Evolutionary conservation across 768 basidiomycete species (phyloP).

Genomic region (Mycena pura): DNA sequence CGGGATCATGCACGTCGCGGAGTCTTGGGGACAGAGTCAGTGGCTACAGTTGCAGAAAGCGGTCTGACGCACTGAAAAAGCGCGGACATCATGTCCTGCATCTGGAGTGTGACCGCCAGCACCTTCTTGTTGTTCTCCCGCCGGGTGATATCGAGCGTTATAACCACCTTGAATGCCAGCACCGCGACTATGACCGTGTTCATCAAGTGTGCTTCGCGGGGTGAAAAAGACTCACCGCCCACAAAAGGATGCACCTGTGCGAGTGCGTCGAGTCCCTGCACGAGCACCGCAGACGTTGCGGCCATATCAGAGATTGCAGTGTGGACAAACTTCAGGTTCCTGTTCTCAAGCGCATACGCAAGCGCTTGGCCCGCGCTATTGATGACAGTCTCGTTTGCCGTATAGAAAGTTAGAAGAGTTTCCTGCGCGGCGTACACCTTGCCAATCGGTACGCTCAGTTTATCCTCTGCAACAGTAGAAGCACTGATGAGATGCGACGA

Average conservation of each 20-base stretch:
- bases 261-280: conserved; percentile 31
- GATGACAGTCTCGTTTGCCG: conserved; percentile 10
- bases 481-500: neutral
- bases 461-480: conserved; percentile 11
- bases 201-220: neutral
- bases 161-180: conserved; percentile 49
- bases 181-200: conserved; percentile 42
- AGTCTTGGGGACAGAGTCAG: conserved; percentile 17
- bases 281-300: conserved; percentile 31
- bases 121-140: conserved; percentile 53
- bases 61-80: conserved; percentile 46
- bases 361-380: neutral
- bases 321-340: conserved; percentile 21
- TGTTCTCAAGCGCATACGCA: neutral
- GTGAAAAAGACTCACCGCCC: conserved; percentile 13
- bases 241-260: conserved; percentile 33
- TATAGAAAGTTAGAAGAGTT: conserved; percentile 18
- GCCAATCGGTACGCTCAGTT: neutral
- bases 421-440: conserved; percentile 10
- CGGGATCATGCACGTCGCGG: conserved; percentile 23
- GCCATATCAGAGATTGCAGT: conserved; percentile 24
- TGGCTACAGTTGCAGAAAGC: neutral
- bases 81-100: conserved; percentile 51
- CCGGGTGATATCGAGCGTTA: conserved; percentile 48
- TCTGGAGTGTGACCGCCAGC: conserved; percentile 44